Evolutionary conservation across 495 filamentous ascomycete genomes (phyloP).

Genomic region (Tuber indicum): DNA sequence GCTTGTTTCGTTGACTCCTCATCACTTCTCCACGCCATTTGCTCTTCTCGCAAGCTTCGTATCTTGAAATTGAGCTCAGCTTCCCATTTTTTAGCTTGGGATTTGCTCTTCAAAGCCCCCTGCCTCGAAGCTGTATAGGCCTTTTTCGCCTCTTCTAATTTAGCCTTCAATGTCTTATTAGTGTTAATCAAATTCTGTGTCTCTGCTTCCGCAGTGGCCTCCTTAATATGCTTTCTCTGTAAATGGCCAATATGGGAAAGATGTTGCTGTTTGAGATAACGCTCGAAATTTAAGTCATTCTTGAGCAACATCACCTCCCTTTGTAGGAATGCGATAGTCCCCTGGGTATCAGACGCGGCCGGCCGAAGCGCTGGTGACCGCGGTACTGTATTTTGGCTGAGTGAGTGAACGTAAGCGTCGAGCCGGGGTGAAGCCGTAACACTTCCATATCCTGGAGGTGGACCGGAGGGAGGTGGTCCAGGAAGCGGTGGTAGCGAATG

Average conservation of each 20-base stretch:
- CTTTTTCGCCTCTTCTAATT: conserved; percentile 61
- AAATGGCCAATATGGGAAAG: conserved; percentile 66
- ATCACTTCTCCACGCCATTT: conserved; percentile 57
- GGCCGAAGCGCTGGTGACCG: conserved; percentile 45
- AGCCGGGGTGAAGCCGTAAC: conserved; percentile 43
- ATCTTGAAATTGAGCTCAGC: conserved; percentile 57
- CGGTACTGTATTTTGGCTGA: conserved; percentile 41
- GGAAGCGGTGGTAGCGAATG: conserved; percentile 33
- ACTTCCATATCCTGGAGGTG: conserved; percentile 38
- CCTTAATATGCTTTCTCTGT: conserved; percentile 59
- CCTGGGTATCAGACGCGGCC: conserved; percentile 41
- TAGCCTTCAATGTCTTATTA: conserved; percentile 61
- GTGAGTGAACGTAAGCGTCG: conserved; percentile 45
- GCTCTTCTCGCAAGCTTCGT: conserved; percentile 56
- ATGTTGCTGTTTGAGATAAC: conserved; percentile 69
- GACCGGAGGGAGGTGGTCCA: conserved; percentile 43
- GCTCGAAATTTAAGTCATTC: conserved; percentile 71
- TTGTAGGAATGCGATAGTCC: conserved; percentile 55
- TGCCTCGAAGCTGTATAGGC: conserved; percentile 56
- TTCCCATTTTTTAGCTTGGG: conserved; percentile 65
- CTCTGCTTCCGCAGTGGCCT: conserved; percentile 65
- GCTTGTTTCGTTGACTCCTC: conserved; percentile 50
- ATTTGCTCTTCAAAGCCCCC: conserved; percentile 58
- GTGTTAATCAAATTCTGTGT: conserved; percentile 67
- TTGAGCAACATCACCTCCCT: conserved; percentile 60